A percentile compares a stretch with the other conserved stretches of the same genome.
phyloP scores from a whole-genome alignment of 2,329 filamentous ascomycete species.

The Dactylella cylindrospora region DNA sequence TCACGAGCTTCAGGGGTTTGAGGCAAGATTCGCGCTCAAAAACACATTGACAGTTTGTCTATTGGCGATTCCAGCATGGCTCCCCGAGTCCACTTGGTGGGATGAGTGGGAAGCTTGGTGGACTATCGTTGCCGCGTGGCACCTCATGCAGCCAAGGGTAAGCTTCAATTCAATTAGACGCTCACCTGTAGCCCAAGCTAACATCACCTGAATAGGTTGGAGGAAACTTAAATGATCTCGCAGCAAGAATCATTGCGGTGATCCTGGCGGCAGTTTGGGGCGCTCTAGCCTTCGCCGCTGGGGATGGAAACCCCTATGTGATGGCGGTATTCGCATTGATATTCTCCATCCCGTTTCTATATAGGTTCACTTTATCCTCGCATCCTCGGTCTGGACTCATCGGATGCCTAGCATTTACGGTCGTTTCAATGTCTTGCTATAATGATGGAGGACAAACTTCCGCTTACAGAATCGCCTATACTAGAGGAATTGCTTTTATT shows the following conservation, averaged over 20 bases:
- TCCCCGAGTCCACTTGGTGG: conserved; percentile 56
- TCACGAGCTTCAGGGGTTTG: conserved; percentile 61
- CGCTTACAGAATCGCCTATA: conserved; percentile 54
- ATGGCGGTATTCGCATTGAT: conserved; percentile 60
- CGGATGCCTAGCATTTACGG: conserved; percentile 61
- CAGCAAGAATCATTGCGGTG: conserved; percentile 58
- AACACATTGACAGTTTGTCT: conserved; percentile 57
- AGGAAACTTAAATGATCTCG: conserved; percentile 62
- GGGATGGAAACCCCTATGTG: conserved; percentile 59
- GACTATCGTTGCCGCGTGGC: conserved; percentile 62
- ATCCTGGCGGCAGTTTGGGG: conserved; percentile 61
- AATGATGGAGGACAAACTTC: conserved; percentile 49
- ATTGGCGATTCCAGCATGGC: conserved; percentile 60
- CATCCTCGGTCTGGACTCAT: conserved; percentile 60
- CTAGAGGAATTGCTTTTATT: conserved; percentile 58
- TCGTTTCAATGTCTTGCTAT: conserved; percentile 51
- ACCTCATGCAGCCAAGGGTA: conserved; percentile 59
- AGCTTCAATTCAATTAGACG: conserved; percentile 27
- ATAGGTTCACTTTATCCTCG: conserved; percentile 46
- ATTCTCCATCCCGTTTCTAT: conserved; percentile 58
- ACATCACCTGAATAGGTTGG: conserved; percentile 53
- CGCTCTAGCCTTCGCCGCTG: conserved; percentile 58
- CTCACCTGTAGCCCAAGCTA: not conserved
- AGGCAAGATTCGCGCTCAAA: conserved; percentile 62
- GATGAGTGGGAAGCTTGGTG: conserved; percentile 62